phyloP scores from a whole-genome alignment of 2,329 filamentous ascomycete genomes.

The Phyllosticta paracitricarpa region DNA sequence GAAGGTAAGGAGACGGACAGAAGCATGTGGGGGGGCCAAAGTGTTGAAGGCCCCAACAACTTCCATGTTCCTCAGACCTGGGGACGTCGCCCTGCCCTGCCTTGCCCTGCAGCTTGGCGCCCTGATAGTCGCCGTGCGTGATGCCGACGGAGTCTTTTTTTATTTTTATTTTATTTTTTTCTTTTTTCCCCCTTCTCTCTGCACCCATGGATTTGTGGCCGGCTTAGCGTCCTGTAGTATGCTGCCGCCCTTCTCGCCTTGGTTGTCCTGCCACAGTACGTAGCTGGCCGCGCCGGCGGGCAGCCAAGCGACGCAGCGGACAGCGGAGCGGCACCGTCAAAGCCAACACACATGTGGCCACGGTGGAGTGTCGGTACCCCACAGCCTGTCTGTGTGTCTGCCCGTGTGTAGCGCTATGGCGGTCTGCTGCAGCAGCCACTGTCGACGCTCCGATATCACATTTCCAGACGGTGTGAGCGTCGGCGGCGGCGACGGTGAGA shows the following conservation, averaged over 20 bases:
- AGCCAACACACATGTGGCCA: constrained; percentile 5
- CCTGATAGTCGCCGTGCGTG: not conserved
- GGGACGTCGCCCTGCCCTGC: not conserved
- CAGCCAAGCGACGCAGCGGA: not conserved
- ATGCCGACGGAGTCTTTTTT: not conserved
- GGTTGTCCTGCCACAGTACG: not conserved
- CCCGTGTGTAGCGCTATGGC: constrained; percentile 2
- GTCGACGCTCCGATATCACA: constrained; percentile 1
- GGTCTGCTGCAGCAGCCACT: constrained; percentile 10
- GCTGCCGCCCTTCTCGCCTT: not conserved
- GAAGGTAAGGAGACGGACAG: constrained; percentile 9
- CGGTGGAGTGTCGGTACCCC: not conserved
- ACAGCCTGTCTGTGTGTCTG: not conserved
- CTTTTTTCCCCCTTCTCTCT: not conserved
- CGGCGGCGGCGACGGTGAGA: not conserved
- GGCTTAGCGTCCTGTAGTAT: not conserved
- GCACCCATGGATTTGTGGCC: not conserved
- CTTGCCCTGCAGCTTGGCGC: not conserved
- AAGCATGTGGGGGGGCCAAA: not conserved
- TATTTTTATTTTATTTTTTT: too few relatives aligned
- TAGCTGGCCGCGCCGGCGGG: constrained; percentile 1
- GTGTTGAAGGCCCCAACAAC: constrained; percentile 11
- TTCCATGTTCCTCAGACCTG: not conserved
- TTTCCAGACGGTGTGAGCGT: not conserved
- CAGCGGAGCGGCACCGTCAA: not conserved